Base-by-base conservation (phyloP, 1,139 yeast species). In the Yamadazyma pseudoaaseri region DNA sequence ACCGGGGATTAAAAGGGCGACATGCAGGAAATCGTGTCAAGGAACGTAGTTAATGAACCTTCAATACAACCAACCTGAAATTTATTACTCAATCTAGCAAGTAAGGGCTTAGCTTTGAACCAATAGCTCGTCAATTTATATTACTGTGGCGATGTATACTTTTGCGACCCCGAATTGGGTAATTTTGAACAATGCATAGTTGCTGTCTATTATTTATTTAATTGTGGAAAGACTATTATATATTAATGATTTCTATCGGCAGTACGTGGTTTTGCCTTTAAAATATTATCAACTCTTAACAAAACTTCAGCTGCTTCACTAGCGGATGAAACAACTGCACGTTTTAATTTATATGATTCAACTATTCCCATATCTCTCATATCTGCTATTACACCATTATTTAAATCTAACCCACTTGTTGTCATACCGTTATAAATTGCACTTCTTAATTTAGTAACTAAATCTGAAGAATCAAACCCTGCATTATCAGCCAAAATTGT, bases 221-320 rank as follows among this genome's bases (percentile, higher is more conserved):
- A n/a, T n/a, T n/a, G n/a, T 18, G 7, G 21, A 18, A 18, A 10
- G 21, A 10, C 15, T 8, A 16, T 13, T n/a, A n/a, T n/a, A n/a
- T 14, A 30, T 35, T 48, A 60, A 43, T 60, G 70, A 49, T 76
- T 76, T 70, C 98, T 79, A 64, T 86, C 92, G 29, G 97, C 96
- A 31, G 97, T 90, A 65, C 98, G 78, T 42, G 98, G 98, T 59
- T 87, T 90, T 24, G 98, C 97, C 52, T 96, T 81, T 46, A 94
- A 86, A 46, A 92, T 92, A 60, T 92, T 90, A 59, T 94, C 98
- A 27, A 92, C 98, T 58, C 98, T 79, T 51, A 92, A 70, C 46
- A 92, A 73, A 36, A 94, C 92, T 65, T 92, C 97, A 5, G 97
- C 95, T 26, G 98, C 98, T 65, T 92, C 98, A 13, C 96, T 74